Base-by-base conservation (phyloP, 441 rosid genomes). In the Aleurites moluccanus region DNA sequence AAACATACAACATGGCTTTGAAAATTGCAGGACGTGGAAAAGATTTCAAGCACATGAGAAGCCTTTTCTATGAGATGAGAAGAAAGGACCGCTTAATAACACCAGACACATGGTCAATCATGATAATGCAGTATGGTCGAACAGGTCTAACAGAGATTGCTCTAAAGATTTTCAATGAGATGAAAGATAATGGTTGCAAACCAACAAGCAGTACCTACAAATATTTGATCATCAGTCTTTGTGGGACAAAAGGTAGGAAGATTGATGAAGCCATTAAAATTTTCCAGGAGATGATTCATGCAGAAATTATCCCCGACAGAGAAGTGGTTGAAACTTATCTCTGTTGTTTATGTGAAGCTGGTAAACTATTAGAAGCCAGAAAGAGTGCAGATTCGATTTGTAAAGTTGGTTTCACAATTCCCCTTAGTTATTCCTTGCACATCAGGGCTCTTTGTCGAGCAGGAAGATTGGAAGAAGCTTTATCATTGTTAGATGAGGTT, bases 71-170 rank as follows among this genome's bases (percentile, higher is more conserved):
- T 77, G 94, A 89, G 76, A 90, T 89, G 98, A 92, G 83, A 83
- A 88, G 98, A 83, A 88, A 86, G 28, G 83, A 85, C 30, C 85
- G 79, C 85, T 42, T 64, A 59, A 75, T 88, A 82, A 86, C 93
- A 77, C 83, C 90, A 42, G 88, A 88, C 74, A 88, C 97, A 50
- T 92, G 97, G 97, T 80, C 90, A 72, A 90, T 92, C 85, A 87
- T 94, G 91, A 88, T 89, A 80, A 86, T 94, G 92, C 91, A 87
- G 78, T 92, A 94, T 44, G 97, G 97, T 60, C 85, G 92, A 79
- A 82, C 84, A 6, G 97, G 98, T 73, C 86, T 94, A 25, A 92
- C 98, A 6, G 81, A 89, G 47, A 87, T 89, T 10, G 95, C 95
- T 62, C 73, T 91, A 50, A 83, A 80, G 75, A 78, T 89, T 64